Base-by-base conservation (phyloP, 1,284 basidiomycete species). In the Sporisorium iseilematis-ciliati region DNA sequence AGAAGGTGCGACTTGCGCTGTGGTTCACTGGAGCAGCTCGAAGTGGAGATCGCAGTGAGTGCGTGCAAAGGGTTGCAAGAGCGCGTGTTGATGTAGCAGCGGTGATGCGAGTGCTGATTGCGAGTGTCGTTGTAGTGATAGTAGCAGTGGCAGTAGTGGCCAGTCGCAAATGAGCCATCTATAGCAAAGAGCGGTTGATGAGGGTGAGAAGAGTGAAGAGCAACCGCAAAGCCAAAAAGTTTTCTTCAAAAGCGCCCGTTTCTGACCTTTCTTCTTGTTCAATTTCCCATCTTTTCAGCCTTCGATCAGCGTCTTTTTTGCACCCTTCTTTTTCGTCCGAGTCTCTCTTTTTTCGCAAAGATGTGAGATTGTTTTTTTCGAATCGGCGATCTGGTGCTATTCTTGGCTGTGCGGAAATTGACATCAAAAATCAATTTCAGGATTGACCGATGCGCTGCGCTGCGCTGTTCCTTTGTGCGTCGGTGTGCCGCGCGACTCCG, bases 121-220 rank as follows among this genome's bases (percentile, higher is more conserved):
- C 53, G 56, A 43, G 49, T 35, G 56, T 23, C 16, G 43, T 41
- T 46, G 49, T 50, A 21, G 18, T n/a, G n/a, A n/a, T 46, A 23
- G 31, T 35, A 51, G 43, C 18, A 40, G 45, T 58, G 68, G 60
- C 64, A 45, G 57, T 51, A 33, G 60, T 57, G 61, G 70, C 64
- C 57, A 67, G 69, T 52, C 62, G 55, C 33, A 71, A 35, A 65
- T 61, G 58, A 71, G 68, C 62, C 68, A 71, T 71, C 62, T 65
- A 64, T 33, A 14, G 20, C 5, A 53, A 25, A 31, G n/a, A n/a
- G 41, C 2, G 29, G 35, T 21, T 38, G 45, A 29, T 57, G 23
- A n/a, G 10, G 49, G 12, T 18, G 26, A 45, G 33, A 52, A 46
- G 53, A 31, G n/a, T n/a, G 23, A 14, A 49, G 35, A 42, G 35